These are phyloP conservation scores for Patellaria atrata DNA, from an alignment of 495 filamentous ascomycete species.

Conservation along the genomic window DNA sequence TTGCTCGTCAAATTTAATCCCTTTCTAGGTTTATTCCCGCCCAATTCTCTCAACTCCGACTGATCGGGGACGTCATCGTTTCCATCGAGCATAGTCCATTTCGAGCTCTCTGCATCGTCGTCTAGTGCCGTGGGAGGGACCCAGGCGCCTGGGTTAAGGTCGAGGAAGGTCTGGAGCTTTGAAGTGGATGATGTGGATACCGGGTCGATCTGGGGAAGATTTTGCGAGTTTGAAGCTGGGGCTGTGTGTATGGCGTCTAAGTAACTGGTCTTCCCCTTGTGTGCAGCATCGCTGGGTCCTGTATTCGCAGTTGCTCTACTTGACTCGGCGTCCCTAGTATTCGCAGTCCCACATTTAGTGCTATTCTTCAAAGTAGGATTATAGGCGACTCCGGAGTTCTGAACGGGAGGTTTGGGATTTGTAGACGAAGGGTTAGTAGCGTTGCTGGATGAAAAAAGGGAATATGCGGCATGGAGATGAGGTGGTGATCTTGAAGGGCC, in stretches of 20 bases:
- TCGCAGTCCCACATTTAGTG: too few relatives aligned
- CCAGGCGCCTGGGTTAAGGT: not conserved
- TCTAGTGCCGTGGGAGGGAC: not conserved
- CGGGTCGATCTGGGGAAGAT: too few relatives aligned
- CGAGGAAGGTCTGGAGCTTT: not conserved
- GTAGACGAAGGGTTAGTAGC: too few relatives aligned
- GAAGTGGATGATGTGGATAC: constrained; percentile 2
- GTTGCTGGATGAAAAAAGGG: not conserved
- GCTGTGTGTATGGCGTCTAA: too few relatives aligned
- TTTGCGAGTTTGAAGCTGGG: too few relatives aligned
- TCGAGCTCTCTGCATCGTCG: not conserved
- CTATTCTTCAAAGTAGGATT: too few relatives aligned
- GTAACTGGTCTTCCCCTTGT: too few relatives aligned
- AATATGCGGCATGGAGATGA: not conserved
- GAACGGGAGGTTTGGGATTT: too few relatives aligned
- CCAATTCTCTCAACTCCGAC: not conserved
- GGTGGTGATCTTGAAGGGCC: not conserved
- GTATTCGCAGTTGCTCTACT: too few relatives aligned
- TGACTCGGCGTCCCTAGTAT: too few relatives aligned
- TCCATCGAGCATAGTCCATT: not conserved
- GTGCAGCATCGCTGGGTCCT: too few relatives aligned
- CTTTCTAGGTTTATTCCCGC: not conserved
- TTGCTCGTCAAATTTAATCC: not conserved
- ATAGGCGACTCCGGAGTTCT: too few relatives aligned
- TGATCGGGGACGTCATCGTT: not conserved